A percentile compares a stretch with the other conserved stretches of the same genome.
Evolutionary conservation across 83 land plant species (phyloP).

Genomic region (Picea abies): DNA sequence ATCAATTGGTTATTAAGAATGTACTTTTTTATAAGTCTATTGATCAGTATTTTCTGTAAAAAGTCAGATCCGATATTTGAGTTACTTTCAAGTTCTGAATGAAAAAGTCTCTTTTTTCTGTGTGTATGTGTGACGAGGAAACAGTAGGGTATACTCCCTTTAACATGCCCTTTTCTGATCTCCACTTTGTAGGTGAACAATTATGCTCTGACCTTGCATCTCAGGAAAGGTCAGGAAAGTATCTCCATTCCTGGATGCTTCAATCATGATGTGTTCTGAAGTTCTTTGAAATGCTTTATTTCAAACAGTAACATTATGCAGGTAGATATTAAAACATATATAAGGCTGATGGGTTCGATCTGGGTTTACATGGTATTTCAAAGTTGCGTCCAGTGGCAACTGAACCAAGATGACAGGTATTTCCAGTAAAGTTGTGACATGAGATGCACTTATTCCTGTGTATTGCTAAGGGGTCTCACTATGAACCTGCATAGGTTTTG

Average conservation of each 20-base stretch:
- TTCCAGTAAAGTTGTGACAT: no score
- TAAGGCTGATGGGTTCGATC: no score
- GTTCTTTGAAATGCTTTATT: not conserved
- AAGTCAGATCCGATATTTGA: not conserved
- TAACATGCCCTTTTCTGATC: not conserved
- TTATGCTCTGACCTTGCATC: slow-evolving; percentile 57
- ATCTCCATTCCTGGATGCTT: slow-evolving; percentile 53
- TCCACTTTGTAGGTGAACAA: slow-evolving; percentile 52
- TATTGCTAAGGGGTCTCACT: no score
- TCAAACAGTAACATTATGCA: not conserved
- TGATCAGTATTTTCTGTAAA: not conserved
- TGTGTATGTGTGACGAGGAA: not conserved
- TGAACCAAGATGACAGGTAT: no score
- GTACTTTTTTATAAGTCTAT: not conserved
- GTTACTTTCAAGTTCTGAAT: not conserved
- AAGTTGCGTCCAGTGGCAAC: no score
- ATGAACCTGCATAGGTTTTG: no score
- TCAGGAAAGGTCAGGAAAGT: slow-evolving; percentile 59
- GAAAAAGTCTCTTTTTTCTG: not conserved
- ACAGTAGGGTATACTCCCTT: not conserved
- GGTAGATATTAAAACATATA: not conserved
- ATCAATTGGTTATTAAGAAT: no score
- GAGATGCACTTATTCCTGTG: no score
- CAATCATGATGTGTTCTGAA: slow-evolving; percentile 50
- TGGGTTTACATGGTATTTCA: no score